These are phyloP conservation scores for Penicillium chermesinum DNA, from an alignment of 495 filamentous ascomycete species.

Conservation along the genomic window DNA sequence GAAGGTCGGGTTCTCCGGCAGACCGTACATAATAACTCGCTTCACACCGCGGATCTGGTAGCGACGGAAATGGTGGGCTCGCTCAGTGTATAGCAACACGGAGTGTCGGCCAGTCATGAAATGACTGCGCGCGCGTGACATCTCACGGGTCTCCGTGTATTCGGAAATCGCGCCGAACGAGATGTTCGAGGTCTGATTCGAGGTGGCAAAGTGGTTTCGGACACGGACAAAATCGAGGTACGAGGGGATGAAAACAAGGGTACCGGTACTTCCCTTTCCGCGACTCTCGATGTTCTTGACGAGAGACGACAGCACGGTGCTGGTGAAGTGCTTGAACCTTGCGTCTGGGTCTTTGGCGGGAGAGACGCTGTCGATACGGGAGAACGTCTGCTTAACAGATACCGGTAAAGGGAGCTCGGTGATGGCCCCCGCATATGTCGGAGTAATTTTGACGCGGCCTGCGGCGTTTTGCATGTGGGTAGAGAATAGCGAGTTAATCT, in stretches of 20 bases:
- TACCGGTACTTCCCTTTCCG: conserved; percentile 47
- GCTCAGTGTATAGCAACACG: conserved; percentile 84
- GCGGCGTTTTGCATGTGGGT: conserved; percentile 72
- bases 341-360: conserved; percentile 73
- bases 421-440: conserved; percentile 62
- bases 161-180: conserved; percentile 86
- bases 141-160: conserved; percentile 70
- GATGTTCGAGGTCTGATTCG: conserved; percentile 57
- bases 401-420: conserved; percentile 58
- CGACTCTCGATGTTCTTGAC: conserved; percentile 48
- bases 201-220: conserved; percentile 83
- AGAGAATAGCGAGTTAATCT: conserved; percentile 74
- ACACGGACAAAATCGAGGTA: conserved; percentile 93
- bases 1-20: conserved; percentile 85
- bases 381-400: conserved; percentile 79
- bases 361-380: conserved; percentile 69
- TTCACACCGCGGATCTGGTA: conserved; percentile 75
- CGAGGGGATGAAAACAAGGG: conserved; percentile 80
- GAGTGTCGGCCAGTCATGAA: conserved; percentile 78
- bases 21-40: conserved; percentile 74
- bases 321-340: conserved; percentile 87
- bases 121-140: conserved; percentile 77
- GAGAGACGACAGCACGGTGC: conserved; percentile 69
- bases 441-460: conserved; percentile 68
- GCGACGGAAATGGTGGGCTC: conserved; percentile 89